phyloP scores from a whole-genome alignment of 1,139 yeast genomes.

The Geotrichum candidum region DNA sequence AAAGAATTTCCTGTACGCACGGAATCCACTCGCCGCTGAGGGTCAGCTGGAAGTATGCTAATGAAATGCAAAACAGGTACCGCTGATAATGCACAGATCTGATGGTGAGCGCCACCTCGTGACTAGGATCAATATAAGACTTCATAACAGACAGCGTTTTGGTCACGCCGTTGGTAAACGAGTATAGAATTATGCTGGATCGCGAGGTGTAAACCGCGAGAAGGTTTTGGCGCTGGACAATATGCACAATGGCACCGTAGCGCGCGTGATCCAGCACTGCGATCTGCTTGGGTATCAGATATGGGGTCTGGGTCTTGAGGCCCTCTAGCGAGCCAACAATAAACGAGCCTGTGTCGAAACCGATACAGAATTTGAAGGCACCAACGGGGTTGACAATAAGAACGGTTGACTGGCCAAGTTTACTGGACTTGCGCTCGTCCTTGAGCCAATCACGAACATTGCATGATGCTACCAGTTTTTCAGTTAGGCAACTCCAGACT shows the following conservation, averaged over 20 bases:
- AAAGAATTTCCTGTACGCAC: slow-evolving; percentile 17
- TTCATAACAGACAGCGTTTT: slow-evolving; percentile 15
- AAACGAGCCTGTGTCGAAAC: slow-evolving; percentile 17
- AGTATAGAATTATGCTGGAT: slow-evolving; percentile 14
- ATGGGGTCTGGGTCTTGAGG: slow-evolving; percentile 1
- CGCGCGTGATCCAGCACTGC: slow-evolving; percentile 9
- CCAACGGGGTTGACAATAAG: slow-evolving; percentile 14
- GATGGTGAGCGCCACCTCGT: slow-evolving; percentile 15
- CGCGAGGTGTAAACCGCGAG: slow-evolving; percentile 17
- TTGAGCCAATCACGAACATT: slow-evolving; percentile 8
- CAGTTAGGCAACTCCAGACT: slow-evolving; percentile 8
- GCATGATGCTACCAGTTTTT: background rate
- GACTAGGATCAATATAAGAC: slow-evolving; percentile 16
- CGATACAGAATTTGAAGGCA: slow-evolving; percentile 12
- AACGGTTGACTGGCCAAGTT: slow-evolving; percentile 12
- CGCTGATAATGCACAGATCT: slow-evolving; percentile 13
- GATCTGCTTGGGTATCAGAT: slow-evolving; percentile 6
- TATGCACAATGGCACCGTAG: slow-evolving; percentile 13
- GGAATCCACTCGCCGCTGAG: slow-evolving; percentile 16
- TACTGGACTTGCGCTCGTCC: background rate
- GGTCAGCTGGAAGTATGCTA: slow-evolving; percentile 16
- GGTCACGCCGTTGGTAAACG: slow-evolving; percentile 15
- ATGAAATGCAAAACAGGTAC: slow-evolving; percentile 14
- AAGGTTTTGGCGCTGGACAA: slow-evolving; percentile 16
- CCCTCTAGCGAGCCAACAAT: slow-evolving; percentile 13